Evolutionary conservation across 2,329 filamentous ascomycete genomes (phyloP).

Genomic region (Polychaeton citri): DNA sequence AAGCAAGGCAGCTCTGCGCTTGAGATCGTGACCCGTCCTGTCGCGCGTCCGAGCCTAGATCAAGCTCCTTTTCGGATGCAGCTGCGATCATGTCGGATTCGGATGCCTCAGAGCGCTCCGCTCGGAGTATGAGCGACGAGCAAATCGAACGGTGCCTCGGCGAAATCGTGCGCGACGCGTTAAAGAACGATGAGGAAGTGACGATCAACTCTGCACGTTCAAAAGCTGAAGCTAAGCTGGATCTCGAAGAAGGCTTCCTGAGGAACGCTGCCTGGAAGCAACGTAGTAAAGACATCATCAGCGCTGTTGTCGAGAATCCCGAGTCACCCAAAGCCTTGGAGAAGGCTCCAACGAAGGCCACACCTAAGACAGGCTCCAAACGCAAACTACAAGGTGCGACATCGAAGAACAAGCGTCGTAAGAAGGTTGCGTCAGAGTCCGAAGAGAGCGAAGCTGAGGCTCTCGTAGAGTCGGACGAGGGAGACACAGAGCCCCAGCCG

Average conservation of each 20-base stretch:
- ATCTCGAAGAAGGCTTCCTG: constrained; percentile 41
- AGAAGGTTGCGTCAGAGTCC: constrained; percentile 6
- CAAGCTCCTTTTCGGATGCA: too few relatives aligned
- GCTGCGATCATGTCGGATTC: constrained; percentile 17
- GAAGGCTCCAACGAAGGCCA: constrained; percentile 8
- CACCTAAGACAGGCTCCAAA: constrained; percentile 14
- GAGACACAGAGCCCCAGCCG: constrained; percentile 2
- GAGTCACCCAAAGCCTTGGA: constrained; percentile 10
- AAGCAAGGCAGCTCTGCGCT: too few relatives aligned
- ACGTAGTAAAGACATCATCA: constrained; percentile 40
- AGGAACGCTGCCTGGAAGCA: constrained; percentile 43
- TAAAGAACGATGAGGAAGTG: constrained; percentile 36
- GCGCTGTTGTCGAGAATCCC: constrained; percentile 32
- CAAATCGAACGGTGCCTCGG: constrained; percentile 27
- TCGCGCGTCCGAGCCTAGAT: too few relatives aligned
- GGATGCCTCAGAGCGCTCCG: constrained; percentile 7
- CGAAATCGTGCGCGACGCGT: constrained; percentile 26
- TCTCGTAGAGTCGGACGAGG: constrained; percentile 3
- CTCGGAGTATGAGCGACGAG: constrained; percentile 20
- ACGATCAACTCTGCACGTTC: constrained; percentile 45
- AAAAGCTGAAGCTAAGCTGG: constrained; percentile 38
- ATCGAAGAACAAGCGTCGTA: constrained; percentile 11
- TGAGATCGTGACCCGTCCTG: too few relatives aligned
- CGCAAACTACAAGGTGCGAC: constrained; percentile 16
- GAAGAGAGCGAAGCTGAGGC: constrained; percentile 3